Conservation (phyloP, 352 stramenopile species). For the Globisporangium barbulae region DNA sequence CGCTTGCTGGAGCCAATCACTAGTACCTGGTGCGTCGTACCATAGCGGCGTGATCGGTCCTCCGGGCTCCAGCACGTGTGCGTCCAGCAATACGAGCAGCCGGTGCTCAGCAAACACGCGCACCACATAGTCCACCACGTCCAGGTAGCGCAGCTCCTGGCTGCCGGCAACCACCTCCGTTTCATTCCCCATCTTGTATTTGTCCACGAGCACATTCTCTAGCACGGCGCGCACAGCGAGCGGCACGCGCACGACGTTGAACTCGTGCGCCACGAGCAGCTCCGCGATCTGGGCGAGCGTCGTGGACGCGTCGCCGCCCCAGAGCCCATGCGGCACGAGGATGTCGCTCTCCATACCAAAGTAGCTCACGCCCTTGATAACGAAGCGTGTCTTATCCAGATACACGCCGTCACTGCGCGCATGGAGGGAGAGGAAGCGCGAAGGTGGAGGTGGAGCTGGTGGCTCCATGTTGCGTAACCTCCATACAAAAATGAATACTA, state of each 20-base stretch:
- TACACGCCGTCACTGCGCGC: slow-evolving; percentile 30
- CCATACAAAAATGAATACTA: no score
- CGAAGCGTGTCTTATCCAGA: slow-evolving; percentile 33
- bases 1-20: slow-evolving; percentile 24
- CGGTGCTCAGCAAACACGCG: slow-evolving; percentile 24
- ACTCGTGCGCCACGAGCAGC: slow-evolving; percentile 33
- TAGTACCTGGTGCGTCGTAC: slow-evolving; percentile 29
- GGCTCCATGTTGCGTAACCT: no score
- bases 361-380: slow-evolving; percentile 53
- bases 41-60: slow-evolving; percentile 38
- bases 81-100: slow-evolving; percentile 47
- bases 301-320: slow-evolving; percentile 49
- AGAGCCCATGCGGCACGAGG: slow-evolving; percentile 53
- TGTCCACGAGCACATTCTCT: slow-evolving; percentile 32
- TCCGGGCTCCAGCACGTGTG: slow-evolving; percentile 40
- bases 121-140: slow-evolving; percentile 51
- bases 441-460: not conserved
- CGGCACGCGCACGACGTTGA: slow-evolving; percentile 55
- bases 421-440: slow-evolving; percentile 21
- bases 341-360: slow-evolving; percentile 70
- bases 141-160: slow-evolving; percentile 37
- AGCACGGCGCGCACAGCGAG: slow-evolving; percentile 42
- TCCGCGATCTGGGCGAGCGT: slow-evolving; percentile 34
- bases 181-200: slow-evolving; percentile 47
- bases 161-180: slow-evolving; percentile 20